These are phyloP conservation scores for Nyssa sinensis DNA, from an alignment of 148 eudicot genomes.

Conservation along the genomic window DNA sequence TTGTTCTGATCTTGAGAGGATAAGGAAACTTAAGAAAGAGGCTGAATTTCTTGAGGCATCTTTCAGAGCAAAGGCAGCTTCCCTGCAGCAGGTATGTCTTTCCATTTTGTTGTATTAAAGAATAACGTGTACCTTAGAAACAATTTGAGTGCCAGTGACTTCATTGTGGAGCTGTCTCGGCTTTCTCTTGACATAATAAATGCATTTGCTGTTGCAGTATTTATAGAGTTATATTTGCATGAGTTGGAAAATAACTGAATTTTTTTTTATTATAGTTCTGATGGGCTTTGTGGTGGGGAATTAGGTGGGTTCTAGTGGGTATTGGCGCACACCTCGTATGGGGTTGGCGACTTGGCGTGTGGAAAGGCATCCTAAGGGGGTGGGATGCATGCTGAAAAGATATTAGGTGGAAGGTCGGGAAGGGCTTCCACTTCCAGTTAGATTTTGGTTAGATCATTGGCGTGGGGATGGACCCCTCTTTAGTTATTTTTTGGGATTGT, in stretches of 20 bases:
- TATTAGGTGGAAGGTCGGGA: no score
- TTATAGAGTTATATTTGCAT: background rate
- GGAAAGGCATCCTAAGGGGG: no score
- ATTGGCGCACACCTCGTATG: no score
- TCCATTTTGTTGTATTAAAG: background rate
- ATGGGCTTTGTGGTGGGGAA: no score
- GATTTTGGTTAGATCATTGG: no score
- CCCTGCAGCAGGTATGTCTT: constrained; percentile 73
- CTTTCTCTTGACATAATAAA: background rate
- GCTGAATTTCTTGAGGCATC: constrained; percentile 99
- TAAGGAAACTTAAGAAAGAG: constrained; percentile 92
- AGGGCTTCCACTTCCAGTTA: no score
- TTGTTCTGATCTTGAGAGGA: constrained; percentile 95
- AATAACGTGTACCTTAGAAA: background rate
- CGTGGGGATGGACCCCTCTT: no score
- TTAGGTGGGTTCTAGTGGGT: no score
- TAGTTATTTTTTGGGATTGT: no score
- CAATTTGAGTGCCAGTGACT: constrained; percentile 4
- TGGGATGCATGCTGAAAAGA: no score
- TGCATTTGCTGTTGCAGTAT: background rate
- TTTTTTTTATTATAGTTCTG: background rate
- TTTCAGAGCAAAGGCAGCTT: constrained; percentile 93
- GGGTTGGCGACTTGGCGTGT: no score
- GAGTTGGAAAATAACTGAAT: background rate
- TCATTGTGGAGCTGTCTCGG: background rate